Conservation (phyloP, 148 eudicot genomes). For the Dianthus caryophyllus region DNA sequence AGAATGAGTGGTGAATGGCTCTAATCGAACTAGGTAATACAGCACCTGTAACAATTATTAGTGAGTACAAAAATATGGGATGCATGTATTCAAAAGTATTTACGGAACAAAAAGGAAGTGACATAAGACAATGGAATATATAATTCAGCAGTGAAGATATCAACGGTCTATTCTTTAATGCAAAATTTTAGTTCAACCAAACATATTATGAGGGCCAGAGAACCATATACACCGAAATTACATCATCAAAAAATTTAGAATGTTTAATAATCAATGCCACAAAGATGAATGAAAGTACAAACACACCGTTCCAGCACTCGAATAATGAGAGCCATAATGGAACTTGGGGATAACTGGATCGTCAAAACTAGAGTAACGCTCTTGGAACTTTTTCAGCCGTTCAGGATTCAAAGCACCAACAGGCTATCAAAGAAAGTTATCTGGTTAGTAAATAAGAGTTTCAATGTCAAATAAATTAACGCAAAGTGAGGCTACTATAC, state of each 20-base stretch:
- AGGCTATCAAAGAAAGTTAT: constrained; percentile 50
- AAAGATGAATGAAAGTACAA: constrained; percentile 13
- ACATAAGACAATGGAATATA: not conserved
- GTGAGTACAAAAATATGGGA: constrained; percentile 2
- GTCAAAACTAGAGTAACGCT: constrained; percentile 87
- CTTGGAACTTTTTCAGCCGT: constrained; percentile 77
- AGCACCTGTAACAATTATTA: constrained; percentile 49
- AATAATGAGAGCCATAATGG: constrained; percentile 98
- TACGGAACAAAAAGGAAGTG: not conserved
- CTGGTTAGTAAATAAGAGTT: constrained; percentile 23
- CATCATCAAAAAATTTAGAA: not conserved
- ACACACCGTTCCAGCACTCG: constrained; percentile 92
- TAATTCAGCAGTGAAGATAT: not conserved
- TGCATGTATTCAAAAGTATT: not conserved
- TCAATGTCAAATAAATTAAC: not conserved
- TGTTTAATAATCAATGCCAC: not conserved
- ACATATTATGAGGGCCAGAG: not conserved
- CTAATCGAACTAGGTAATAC: constrained; percentile 83
- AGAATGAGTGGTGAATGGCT: constrained; percentile 95
- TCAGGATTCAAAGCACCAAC: constrained; percentile 87
- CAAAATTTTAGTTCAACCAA: not conserved
- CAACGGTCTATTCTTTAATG: not conserved
- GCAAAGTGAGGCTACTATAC: constrained; percentile 29
- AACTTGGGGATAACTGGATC: constrained; percentile 96
- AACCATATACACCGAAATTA: not conserved